Percentiles rank a stretch among this genome's conserved stretches.
These are phyloP conservation scores for Trypanosoma grayi DNA, from an alignment of 208 protist species.

Conservation along the genomic window DNA sequence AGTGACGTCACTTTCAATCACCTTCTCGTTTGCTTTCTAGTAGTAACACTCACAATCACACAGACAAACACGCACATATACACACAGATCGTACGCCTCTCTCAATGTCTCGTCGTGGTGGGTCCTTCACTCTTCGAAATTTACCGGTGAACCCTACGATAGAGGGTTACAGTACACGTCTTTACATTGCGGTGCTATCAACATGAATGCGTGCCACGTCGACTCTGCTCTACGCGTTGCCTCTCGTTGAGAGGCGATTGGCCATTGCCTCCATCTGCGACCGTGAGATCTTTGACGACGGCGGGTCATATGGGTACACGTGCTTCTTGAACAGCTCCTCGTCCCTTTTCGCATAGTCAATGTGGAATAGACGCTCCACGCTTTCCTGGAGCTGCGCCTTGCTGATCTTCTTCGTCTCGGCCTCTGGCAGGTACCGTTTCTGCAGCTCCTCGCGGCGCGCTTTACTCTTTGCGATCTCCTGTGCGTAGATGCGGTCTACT, in stretches of 20 bases:
- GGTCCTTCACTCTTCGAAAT: too few species aligned
- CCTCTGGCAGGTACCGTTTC: slow-evolving; percentile 48
- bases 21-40: too few species aligned
- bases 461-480: slow-evolving; percentile 58
- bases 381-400: slow-evolving; percentile 66
- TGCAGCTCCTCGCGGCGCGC: slow-evolving; percentile 46
- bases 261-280: slow-evolving; percentile 63
- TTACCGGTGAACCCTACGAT: too few species aligned
- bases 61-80: too few species aligned
- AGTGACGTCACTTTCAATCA: too few species aligned
- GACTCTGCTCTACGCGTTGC: neutral
- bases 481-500: slow-evolving; percentile 79
- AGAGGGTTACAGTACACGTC: too few species aligned
- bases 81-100: too few species aligned
- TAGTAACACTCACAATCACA: too few species aligned
- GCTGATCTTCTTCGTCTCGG: slow-evolving; percentile 60
- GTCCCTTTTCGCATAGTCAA: slow-evolving; percentile 77
- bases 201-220: neutral
- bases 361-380: slow-evolving; percentile 65
- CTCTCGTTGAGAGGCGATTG: slow-evolving; percentile 65
- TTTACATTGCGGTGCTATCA: slow-evolving; percentile 1
- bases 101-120: too few species aligned
- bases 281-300: slow-evolving; percentile 53
- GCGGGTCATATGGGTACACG: slow-evolving; percentile 82
- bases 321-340: slow-evolving; percentile 86